Conservation (phyloP, 2,329 filamentous ascomycete species). For the Phyllosticta ampelicida region DNA sequence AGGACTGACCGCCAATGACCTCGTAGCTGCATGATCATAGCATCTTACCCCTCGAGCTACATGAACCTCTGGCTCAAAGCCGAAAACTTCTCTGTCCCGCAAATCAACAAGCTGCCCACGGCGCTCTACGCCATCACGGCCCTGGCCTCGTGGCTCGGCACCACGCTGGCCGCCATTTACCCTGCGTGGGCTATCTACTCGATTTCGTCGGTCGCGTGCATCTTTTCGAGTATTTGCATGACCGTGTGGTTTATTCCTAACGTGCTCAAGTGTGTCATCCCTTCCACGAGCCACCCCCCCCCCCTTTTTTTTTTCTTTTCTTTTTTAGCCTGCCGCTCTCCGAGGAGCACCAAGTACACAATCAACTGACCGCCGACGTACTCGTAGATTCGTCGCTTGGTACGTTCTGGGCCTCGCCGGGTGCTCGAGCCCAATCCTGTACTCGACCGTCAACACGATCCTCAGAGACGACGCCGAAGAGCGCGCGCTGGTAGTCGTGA, state of each 20-base stretch:
- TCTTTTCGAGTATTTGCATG: slow-evolving; percentile 38
- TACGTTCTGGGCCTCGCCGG: slow-evolving; percentile 31
- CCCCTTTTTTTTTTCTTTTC: no score
- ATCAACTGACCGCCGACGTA: background rate
- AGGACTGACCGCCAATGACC: background rate
- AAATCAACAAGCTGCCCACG: slow-evolving; percentile 42
- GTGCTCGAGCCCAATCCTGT: slow-evolving; percentile 33
- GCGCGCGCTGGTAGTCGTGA: slow-evolving; percentile 29
- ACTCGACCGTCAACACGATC: slow-evolving; percentile 35
- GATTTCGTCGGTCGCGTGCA: slow-evolving; percentile 28
- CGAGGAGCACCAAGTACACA: no score
- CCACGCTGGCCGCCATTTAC: slow-evolving; percentile 41
- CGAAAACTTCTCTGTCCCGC: slow-evolving; percentile 35
- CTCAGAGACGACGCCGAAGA: slow-evolving; percentile 31
- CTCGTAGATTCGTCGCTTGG: slow-evolving; percentile 31
- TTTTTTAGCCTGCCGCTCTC: no score
- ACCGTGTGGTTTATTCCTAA: slow-evolving; percentile 42
- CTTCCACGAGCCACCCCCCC: no score
- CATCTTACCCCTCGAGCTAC: slow-evolving; percentile 36
- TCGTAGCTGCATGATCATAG: slow-evolving; percentile 20
- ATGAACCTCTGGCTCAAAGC: slow-evolving; percentile 46
- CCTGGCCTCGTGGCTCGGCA: slow-evolving; percentile 39
- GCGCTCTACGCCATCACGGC: slow-evolving; percentile 39
- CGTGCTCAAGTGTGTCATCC: slow-evolving; percentile 36
- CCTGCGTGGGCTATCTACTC: slow-evolving; percentile 40